phyloP scores from a whole-genome alignment of 2,329 filamentous ascomycete genomes.

The Alternaria longipes region DNA sequence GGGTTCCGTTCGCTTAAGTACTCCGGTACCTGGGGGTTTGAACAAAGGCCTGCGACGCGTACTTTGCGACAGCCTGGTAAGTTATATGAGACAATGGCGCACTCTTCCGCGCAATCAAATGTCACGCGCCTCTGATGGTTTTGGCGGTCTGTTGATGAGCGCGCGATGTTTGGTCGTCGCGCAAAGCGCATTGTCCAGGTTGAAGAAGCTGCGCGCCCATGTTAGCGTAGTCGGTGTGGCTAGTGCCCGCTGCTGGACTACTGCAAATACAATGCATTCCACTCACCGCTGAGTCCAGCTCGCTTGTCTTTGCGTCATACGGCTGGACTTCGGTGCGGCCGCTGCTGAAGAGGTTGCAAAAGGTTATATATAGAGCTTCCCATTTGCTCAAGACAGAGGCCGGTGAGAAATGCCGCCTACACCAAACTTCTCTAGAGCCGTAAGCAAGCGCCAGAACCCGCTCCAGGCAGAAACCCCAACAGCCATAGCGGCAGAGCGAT shows the following conservation, averaged over 20 bases:
- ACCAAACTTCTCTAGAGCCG: not conserved
- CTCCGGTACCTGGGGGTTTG: not conserved
- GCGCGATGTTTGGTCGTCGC: conserved; percentile 7
- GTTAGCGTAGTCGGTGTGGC: conserved; percentile 19
- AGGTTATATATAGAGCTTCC: not conserved
- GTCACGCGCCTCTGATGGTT: conserved; percentile 5
- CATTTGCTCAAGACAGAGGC: conserved; percentile 11
- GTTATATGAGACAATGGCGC: conserved; percentile 1
- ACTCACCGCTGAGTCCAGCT: conserved; percentile 21
- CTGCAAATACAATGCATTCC: conserved; percentile 15
- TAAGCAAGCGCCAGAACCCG: conserved; percentile 4
- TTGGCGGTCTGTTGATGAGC: conserved; percentile 4
- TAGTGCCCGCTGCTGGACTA: conserved; percentile 14
- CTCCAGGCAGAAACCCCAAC: conserved; percentile 13
- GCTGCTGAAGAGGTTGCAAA: not conserved
- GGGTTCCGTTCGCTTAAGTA: conserved; percentile 10
- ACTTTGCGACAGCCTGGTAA: not conserved
- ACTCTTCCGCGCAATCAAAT: not conserved
- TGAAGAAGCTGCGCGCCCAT: conserved; percentile 12
- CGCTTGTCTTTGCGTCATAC: not conserved
- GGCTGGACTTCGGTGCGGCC: not conserved
- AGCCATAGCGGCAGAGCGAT: not conserved
- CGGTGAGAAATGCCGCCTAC: conserved; percentile 4
- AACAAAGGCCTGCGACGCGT: conserved; percentile 3
- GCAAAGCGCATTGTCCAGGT: not conserved